Evolutionary conservation across 2,329 filamentous ascomycete species (phyloP).

Genomic region (Massarina eburnea): DNA sequence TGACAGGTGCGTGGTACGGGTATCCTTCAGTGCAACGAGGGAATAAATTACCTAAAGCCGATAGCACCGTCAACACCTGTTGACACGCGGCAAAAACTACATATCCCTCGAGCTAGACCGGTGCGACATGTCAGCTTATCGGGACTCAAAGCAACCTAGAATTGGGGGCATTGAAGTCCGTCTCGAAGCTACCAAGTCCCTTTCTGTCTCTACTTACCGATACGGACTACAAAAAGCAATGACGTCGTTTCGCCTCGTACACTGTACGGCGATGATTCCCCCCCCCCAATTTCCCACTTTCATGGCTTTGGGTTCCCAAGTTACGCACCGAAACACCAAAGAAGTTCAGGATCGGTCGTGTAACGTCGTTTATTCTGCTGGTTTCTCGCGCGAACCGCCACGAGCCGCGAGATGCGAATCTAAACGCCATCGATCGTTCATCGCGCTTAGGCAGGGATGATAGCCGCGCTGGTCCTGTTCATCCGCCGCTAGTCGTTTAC

Average conservation of each 20-base stretch:
- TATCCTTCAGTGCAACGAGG: not conserved
- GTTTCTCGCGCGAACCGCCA: conserved; percentile 8
- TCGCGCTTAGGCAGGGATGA: not conserved
- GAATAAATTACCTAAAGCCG: not conserved
- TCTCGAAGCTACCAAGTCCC: too few species aligned
- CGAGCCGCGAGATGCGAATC: conserved; percentile 4
- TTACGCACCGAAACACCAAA: conserved; percentile 1
- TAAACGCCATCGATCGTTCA: conserved; percentile 4
- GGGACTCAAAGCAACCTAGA: too few species aligned
- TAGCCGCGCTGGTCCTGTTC: conserved; percentile 2
- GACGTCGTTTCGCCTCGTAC: not conserved
- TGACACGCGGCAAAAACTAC: not conserved
- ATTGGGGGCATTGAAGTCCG: too few species aligned
- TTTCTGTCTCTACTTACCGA: not conserved
- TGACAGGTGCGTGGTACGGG: conserved; percentile 9
- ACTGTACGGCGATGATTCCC: not conserved
- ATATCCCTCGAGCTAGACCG: too few species aligned
- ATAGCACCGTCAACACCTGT: not conserved
- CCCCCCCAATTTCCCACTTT: conserved; percentile 1
- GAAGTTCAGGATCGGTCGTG: not conserved
- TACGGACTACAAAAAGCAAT: not conserved
- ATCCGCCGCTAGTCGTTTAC: not conserved
- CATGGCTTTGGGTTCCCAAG: conserved; percentile 7
- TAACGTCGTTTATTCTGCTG: not conserved
- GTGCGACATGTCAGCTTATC: too few species aligned